Conservation (phyloP, 148 eudicot genomes). For the Amaranthus palmeri region DNA sequence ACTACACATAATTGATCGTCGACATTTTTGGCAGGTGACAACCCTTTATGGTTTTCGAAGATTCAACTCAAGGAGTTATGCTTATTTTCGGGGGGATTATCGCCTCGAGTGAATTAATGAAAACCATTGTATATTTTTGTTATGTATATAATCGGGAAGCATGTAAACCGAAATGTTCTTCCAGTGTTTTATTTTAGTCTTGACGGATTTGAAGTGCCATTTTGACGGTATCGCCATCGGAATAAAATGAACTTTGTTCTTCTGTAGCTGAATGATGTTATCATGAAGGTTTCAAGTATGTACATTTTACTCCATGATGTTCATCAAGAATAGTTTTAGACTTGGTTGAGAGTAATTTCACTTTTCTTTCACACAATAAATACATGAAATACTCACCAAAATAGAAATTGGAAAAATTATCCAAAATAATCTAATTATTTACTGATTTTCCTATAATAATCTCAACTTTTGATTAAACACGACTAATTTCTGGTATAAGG, state of each 20-base stretch:
- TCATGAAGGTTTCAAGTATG: too few species aligned
- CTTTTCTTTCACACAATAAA: too few species aligned
- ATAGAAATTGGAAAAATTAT: too few species aligned
- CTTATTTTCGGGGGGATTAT: background rate
- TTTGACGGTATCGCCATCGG: background rate
- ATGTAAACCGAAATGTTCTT: background rate
- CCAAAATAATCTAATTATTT: too few species aligned
- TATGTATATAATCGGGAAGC: background rate
- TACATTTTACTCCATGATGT: too few species aligned
- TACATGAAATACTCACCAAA: too few species aligned
- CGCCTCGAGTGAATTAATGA: background rate
- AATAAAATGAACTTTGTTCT: background rate
- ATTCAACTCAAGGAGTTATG: background rate
- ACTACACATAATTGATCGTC: background rate
- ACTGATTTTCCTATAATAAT: too few species aligned
- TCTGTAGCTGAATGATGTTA: too few species aligned
- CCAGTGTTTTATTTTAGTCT: background rate
- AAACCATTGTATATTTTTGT: background rate
- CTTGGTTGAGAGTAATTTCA: too few species aligned
- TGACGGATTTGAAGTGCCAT: background rate
- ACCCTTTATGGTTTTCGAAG: background rate
- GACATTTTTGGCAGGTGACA: background rate
- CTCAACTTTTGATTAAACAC: too few species aligned
- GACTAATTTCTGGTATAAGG: too few species aligned
- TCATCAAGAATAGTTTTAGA: too few species aligned